Evolutionary conservation across 352 stramenopile genomes (phyloP).

Genomic region (Sclerospora graminicola): DNA sequence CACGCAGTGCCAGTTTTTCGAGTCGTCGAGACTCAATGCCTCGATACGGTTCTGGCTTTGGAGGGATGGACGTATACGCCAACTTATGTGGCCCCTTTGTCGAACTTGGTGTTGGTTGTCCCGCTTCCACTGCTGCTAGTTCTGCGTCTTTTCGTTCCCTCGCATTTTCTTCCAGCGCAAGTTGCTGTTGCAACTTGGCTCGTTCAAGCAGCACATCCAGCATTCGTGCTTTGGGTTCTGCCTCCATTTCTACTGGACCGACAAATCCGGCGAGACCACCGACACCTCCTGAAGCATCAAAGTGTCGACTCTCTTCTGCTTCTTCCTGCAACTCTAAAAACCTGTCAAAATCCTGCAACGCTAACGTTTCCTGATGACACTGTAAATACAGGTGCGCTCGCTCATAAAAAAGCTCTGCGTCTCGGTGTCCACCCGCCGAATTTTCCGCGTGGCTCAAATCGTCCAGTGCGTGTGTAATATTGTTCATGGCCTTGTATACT

Average conservation of each 20-base stretch:
- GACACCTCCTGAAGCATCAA: conserved; percentile 24
- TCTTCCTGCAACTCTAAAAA: conserved; percentile 62
- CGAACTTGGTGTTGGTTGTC: conserved; percentile 6
- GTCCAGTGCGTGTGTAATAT: conserved; percentile 36
- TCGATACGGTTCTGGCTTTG: conserved; percentile 13
- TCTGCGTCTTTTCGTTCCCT: conserved; percentile 34
- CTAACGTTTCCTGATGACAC: conserved; percentile 33
- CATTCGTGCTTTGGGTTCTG: conserved; percentile 16
- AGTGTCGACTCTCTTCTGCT: conserved; percentile 22
- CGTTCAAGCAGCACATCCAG: conserved; percentile 53
- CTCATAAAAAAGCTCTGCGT: conserved; percentile 50
- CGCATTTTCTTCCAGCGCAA: conserved; percentile 43
- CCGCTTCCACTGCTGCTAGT: conserved; percentile 37
- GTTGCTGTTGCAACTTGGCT: conserved; percentile 37
- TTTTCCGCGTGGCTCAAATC: conserved; percentile 42
- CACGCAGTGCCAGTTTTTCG: conserved; percentile 46
- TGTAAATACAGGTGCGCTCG: conserved; percentile 42
- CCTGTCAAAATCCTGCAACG: conserved; percentile 48
- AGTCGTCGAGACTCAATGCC: conserved; percentile 28
- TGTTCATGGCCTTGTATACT: conserved; percentile 49
- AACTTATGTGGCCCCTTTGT: conserved; percentile 5
- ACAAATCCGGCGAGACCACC: conserved; percentile 23
- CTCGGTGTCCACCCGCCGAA: conserved; percentile 29
- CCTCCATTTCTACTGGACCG: conserved; percentile 11
- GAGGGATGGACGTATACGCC: conserved; percentile 7